Percentiles rank a stretch among this genome's conserved stretches.
Evolutionary conservation across 192 early-diverging fungal species (phyloP).

Genomic region (Podila minutissima): DNA sequence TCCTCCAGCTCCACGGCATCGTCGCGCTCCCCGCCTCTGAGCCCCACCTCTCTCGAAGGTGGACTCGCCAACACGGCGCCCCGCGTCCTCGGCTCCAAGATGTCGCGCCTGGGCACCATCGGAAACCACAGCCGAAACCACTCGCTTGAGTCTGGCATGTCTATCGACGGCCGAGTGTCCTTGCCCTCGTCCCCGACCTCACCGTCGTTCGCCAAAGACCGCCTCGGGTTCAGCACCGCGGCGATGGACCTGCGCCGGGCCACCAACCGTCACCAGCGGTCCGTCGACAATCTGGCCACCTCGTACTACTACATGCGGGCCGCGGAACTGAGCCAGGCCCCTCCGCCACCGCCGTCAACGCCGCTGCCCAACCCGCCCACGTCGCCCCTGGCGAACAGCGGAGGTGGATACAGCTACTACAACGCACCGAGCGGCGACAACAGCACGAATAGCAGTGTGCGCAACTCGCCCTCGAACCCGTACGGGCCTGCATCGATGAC

Average conservation of each 20-base stretch:
- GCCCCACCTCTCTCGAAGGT: background rate
- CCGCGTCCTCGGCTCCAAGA: background rate
- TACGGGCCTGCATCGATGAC: background rate
- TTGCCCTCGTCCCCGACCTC: background rate
- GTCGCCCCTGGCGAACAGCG: background rate
- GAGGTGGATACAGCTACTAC: background rate
- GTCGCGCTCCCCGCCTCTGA: background rate
- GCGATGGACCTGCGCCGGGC: conserved; percentile 3
- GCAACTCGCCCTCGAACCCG: background rate
- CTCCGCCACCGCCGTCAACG: background rate
- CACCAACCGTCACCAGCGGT: background rate
- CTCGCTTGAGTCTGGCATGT: background rate
- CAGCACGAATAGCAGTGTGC: background rate
- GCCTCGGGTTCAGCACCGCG: background rate
- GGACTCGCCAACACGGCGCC: background rate
- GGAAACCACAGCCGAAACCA: background rate
- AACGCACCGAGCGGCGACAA: background rate
- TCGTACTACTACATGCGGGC: conserved; percentile 1
- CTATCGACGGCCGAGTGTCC: background rate
- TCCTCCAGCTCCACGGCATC: background rate
- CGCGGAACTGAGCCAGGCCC: background rate
- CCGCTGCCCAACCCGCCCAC: background rate
- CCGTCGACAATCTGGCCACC: background rate
- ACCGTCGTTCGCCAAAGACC: background rate
- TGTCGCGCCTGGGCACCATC: too few relatives aligned